phyloP scores from a whole-genome alignment of 495 filamentous ascomycete species.

The Talaromyces ruber region DNA sequence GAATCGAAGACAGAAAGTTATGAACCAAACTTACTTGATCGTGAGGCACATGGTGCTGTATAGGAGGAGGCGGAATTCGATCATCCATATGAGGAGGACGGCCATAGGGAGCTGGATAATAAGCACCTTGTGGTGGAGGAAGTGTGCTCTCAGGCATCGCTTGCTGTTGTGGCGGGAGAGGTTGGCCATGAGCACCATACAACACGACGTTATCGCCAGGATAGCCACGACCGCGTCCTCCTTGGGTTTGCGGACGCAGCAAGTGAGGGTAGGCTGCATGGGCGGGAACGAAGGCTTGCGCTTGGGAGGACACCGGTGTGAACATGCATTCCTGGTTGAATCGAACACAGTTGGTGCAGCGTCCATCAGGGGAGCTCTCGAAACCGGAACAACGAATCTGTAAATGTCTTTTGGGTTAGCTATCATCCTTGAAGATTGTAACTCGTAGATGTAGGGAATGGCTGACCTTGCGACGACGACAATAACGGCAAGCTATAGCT shows the following conservation, averaged over 20 bases:
- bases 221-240: constrained; percentile 31
- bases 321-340: constrained; percentile 85
- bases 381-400: constrained; percentile 84
- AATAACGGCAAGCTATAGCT: constrained; percentile 80
- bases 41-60: constrained; percentile 27
- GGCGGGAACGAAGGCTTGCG: constrained; percentile 76
- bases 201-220: constrained; percentile 33
- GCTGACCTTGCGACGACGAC: constrained; percentile 70
- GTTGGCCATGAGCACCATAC: constrained; percentile 73
- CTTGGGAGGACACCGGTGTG: constrained; percentile 74
- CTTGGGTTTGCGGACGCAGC: constrained; percentile 35
- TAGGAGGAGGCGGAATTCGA: constrained; percentile 27
- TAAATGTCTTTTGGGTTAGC: neutral
- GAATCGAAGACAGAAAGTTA: constrained; percentile 13
- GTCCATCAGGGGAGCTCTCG: constrained; percentile 65
- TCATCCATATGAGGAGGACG: constrained; percentile 25
- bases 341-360: constrained; percentile 70
- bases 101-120: constrained; percentile 22
- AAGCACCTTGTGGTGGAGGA: constrained; percentile 42
- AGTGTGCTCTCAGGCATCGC: constrained; percentile 38
- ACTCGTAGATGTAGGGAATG: neutral
- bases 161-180: constrained; percentile 49
- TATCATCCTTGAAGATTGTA: neutral
- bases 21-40: constrained; percentile 39
- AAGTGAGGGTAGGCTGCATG: constrained; percentile 58